A percentile compares a stretch with the other conserved stretches of the same genome.
These are phyloP conservation scores for Arachnomyces sp. DNA, from an alignment of 2,329 filamentous ascomycete species.

Conservation along the genomic window DNA sequence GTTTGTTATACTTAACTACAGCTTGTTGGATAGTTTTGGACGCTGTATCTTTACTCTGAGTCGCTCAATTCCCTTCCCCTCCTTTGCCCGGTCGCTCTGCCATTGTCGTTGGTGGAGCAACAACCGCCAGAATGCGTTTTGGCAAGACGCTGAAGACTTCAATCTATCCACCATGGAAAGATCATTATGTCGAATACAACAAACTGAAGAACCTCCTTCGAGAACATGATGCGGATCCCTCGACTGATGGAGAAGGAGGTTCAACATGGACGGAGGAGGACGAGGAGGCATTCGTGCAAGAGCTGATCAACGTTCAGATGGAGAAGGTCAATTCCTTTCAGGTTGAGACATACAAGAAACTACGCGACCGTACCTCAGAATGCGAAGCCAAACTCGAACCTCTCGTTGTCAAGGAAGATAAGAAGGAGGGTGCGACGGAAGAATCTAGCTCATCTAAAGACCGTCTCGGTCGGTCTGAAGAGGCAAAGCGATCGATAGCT, in stretches of 20 bases:
- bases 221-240: conserved; percentile 53
- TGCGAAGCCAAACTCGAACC: conserved; percentile 58
- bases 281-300: conserved; percentile 87
- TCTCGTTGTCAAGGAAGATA: conserved; percentile 35
- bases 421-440: conserved; percentile 24
- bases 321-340: conserved; percentile 94
- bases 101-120: background rate
- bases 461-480: conserved; percentile 18
- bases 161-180: conserved; percentile 80
- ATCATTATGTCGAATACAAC: conserved; percentile 88
- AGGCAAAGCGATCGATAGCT: conserved; percentile 44
- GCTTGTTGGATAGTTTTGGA: too few relatives aligned
- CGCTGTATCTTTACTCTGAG: too few relatives aligned
- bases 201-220: conserved; percentile 86
- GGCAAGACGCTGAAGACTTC: conserved; percentile 76
- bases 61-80: background rate
- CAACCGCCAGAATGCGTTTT: conserved; percentile 65
- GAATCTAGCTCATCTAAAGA: conserved; percentile 8
- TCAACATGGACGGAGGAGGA: conserved; percentile 83
- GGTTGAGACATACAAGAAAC: conserved; percentile 66
- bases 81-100: conserved; percentile 5
- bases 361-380: conserved; percentile 70
- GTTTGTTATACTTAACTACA: background rate
- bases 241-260: conserved; percentile 44
- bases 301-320: conserved; percentile 87